Evolutionary conservation across 1,139 yeast species (phyloP), one percentile per base, ranked within the genome.

Genomic region (Lodderomyces pseudojiufengensis): DNA sequence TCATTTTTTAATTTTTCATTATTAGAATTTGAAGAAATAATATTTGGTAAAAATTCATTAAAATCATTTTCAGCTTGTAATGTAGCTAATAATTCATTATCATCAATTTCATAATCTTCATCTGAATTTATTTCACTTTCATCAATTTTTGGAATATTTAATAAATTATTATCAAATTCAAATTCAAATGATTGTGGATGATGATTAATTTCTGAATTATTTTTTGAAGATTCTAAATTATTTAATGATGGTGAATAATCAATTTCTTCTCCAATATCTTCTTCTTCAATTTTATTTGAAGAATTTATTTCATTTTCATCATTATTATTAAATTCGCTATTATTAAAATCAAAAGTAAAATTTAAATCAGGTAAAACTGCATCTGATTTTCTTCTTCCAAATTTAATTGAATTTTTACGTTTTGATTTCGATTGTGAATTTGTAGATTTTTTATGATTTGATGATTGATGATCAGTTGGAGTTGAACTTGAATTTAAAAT

Each of bases 261-360:
- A 26, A 80, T 65, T 44, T 77, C 87, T 54, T 81, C 90, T 12
- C 88, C 90, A 15, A 82, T 66, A 59, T 82, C 90, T 54, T 83
- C 90, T 40, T 77, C 73, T 34, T 51, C 45, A 7, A 21, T 23
- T 16, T 23, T 22, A 10, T 14, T 11, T 12, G 5, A 37, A 44
- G 24, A 44, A 42, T 33, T 27, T 12, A 11, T 22, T 7, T 34
- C 43, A 11, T 38, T 43, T 15, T 32, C 41, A 12, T 50, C 55
- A 6, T 44, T 50, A 15, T 50, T 55, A 8, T 24, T 15, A 16
- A 3, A 14, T 11, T 41, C 43, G 11, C 45, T 40, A 18, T 70
- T 73, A 40, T 64, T 76, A 50, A 78, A 78, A 39, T 77, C 79
- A 46, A 80, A 78, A 21, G 71, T 68, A 53, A 80, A 76, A 46